Percentiles rank a stretch among this genome's conserved stretches.
These are phyloP conservation scores for Thraustotheca clavata DNA, from an alignment of 352 stramenopile species.

Conservation along the genomic window DNA sequence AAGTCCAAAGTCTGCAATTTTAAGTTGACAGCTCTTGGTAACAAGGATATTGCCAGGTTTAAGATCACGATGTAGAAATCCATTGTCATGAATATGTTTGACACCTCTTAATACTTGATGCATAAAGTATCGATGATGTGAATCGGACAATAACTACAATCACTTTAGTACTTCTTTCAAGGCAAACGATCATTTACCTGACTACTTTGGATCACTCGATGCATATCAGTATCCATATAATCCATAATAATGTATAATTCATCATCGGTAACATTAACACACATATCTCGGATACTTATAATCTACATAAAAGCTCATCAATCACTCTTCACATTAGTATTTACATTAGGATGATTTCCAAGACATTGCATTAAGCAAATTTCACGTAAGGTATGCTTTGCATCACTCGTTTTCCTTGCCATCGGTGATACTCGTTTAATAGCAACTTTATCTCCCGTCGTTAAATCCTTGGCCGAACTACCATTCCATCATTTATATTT, in stretches of 20 bases:
- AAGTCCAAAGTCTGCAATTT: conserved; percentile 75
- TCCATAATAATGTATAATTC: conserved; percentile 95
- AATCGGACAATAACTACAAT: conserved; percentile 48
- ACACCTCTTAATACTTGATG: conserved; percentile 85
- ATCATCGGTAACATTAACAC: conserved; percentile 81
- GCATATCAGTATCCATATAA: conserved; percentile 91
- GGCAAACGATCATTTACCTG: not conserved
- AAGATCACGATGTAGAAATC: conserved; percentile 70
- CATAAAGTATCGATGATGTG: conserved; percentile 87
- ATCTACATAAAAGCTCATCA: conserved; percentile 46
- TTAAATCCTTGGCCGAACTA: conserved; percentile 64
- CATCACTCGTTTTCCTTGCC: conserved; percentile 64
- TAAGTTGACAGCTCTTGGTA: conserved; percentile 66
- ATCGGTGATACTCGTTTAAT: conserved; percentile 90
- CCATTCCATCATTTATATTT: not conserved
- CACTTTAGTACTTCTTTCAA: not conserved
- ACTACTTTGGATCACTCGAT: conserved; percentile 79
- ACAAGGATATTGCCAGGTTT: conserved; percentile 78
- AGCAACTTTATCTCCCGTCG: conserved; percentile 69
- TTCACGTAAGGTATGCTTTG: conserved; percentile 85
- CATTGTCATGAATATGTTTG: conserved; percentile 66
- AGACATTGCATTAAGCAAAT: conserved; percentile 82
- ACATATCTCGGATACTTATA: conserved; percentile 72
- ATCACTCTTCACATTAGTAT: not conserved
- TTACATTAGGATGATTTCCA: conserved; percentile 77